Conservation (phyloP, 192 early-diverging fungal species). For the Rhizophagus clarus region DNA sequence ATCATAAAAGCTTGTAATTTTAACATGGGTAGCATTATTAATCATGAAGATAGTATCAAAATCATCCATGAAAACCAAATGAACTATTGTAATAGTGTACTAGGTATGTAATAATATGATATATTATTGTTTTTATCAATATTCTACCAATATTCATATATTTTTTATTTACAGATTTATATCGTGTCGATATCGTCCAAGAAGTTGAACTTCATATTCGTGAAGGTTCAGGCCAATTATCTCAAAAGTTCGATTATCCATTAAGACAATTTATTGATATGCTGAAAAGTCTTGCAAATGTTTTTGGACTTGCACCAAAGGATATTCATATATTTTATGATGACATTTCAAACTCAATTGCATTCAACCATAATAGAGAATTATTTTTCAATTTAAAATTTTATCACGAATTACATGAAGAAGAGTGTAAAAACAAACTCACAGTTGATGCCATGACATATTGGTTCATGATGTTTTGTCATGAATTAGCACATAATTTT, state of each 20-base stretch:
- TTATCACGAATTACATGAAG: conserved; percentile 69
- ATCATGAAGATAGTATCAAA: too few relatives aligned
- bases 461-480: conserved; percentile 85
- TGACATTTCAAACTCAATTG: conserved; percentile 60
- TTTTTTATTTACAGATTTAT: too few relatives aligned
- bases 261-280: conserved; percentile 47
- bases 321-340: conserved; percentile 83
- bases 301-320: conserved; percentile 64
- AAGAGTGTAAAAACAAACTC: conserved; percentile 21
- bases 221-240: conserved; percentile 41
- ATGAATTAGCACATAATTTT: conserved; percentile 85
- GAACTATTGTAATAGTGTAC: too few relatives aligned
- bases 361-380: conserved; percentile 74
- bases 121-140: too few relatives aligned
- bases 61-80: too few relatives aligned
- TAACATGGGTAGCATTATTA: conserved; percentile 36
- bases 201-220: conserved; percentile 43
- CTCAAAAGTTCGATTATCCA: not conserved
- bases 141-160: too few relatives aligned
- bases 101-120: too few relatives aligned
- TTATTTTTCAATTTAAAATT: conserved; percentile 87
- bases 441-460: conserved; percentile 56
- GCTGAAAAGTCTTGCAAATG: conserved; percentile 46
- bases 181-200: not conserved
- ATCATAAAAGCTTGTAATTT: conserved; percentile 31